Conservation (phyloP, 495 filamentous ascomycete genomes). For the Chaetomium tenue region DNA sequence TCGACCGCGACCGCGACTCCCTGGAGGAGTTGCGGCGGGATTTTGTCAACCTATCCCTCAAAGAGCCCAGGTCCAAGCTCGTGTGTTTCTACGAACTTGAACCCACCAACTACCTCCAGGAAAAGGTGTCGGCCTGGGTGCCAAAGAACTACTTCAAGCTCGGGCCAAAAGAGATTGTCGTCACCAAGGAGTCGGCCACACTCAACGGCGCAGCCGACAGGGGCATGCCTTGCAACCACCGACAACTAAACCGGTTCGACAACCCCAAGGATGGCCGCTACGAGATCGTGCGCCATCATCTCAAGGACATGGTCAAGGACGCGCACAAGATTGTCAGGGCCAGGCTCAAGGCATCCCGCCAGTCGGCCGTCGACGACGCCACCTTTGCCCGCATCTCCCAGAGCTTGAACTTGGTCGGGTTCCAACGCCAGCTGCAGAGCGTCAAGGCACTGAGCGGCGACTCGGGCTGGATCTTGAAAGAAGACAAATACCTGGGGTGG, state of each 20-base stretch:
- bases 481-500: background rate
- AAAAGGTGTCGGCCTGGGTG: background rate
- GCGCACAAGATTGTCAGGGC: background rate
- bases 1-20: background rate
- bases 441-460: background rate
- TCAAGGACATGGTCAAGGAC: background rate
- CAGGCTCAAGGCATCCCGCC: background rate
- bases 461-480: background rate
- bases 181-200: background rate
- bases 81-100: conserved; percentile 2
- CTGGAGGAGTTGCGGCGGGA: background rate
- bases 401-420: background rate
- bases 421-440: background rate
- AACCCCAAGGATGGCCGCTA: background rate
- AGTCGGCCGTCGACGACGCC: background rate
- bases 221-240: conserved; percentile 1
- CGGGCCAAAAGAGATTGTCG: background rate
- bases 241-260: background rate
- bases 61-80: background rate
- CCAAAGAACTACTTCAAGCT: background rate
- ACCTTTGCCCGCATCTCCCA: background rate
- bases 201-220: background rate
- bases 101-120: background rate
- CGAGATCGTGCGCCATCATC: background rate
- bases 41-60: background rate